Base-by-base conservation (phyloP, 73 alveolate genomes). In the Loxodes magnus region DNA sequence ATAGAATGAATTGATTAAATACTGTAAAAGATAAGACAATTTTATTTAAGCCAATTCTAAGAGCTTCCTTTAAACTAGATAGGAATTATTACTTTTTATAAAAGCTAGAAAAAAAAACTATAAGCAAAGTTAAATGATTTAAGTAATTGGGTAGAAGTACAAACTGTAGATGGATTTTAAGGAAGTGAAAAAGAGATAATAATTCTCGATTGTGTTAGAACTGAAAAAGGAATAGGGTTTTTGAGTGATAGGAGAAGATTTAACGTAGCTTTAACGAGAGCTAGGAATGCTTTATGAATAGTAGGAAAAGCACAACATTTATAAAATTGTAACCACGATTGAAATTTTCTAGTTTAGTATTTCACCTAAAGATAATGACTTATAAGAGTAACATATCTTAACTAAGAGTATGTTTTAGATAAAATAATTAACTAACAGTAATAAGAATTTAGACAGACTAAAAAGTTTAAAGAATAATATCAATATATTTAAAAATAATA, bases 111-210 rank as follows among this genome's bases (percentile, higher is more conserved):
- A 3, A 33, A 42, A 24, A 9, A 43, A 20, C 21, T 73, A 10
- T 42, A 50, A 38, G 61, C 48, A 14, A 0, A 3, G 33, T 21
- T 73, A 6, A 61, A 49, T 16, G 25, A 15, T 39, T 3, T 35
- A 19, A 12, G 56, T 25, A 19, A 27, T 10, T 58, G 67, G 30
- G 65, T 75, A 17, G 94, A 87, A 70, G 79, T 90, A 10, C 86
- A 86, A 39, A 83, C 98, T 4, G 94, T 90, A 24, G 98, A 90
- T 62, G 89, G 93, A 20, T 90, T 86, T 64, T 89, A 90, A 74
- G 98, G 98, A 2, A 82, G 91, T 39, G 98, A 90, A 76, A 87
- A 90, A 65, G 98, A 90, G 51, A 66, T 90, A 27, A 81, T 90
- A 35, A 77, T 90, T n/a, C 53, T 90, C 67, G 71, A 92, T 4